phyloP scores from a whole-genome alignment of 441 rosid genomes.

The Pelargonium australe region DNA sequence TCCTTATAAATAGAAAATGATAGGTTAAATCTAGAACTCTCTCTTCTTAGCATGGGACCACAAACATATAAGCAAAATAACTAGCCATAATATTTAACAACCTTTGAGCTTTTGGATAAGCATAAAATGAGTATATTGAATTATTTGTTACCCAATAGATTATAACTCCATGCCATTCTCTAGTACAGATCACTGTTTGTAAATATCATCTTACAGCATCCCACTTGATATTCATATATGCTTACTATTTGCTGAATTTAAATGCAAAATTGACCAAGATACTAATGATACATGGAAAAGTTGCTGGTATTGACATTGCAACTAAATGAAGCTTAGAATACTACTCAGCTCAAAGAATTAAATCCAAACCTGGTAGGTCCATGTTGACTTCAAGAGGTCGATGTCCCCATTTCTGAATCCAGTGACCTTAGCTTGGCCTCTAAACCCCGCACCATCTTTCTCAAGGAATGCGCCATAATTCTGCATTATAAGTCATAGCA shows the following conservation, averaged over 20 bases:
- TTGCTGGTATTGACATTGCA: not conserved
- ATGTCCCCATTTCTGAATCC: slow-evolving; percentile 77
- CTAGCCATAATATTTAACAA: too few species aligned
- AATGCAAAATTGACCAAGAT: not conserved
- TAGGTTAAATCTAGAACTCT: too few species aligned
- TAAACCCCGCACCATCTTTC: slow-evolving; percentile 88
- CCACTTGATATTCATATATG: not conserved
- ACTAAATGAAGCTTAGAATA: slow-evolving; percentile 1
- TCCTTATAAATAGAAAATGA: too few species aligned
- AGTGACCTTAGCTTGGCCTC: slow-evolving; percentile 68
- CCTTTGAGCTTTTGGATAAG: too few species aligned
- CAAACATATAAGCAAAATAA: too few species aligned
- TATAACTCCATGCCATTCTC: too few species aligned
- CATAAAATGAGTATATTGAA: too few species aligned
- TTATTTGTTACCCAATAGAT: too few species aligned
- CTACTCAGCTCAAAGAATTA: not conserved
- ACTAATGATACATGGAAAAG: not conserved
- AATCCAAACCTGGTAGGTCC: slow-evolving; percentile 85
- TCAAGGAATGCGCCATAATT: slow-evolving; percentile 88
- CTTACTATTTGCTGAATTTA: not conserved
- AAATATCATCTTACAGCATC: not conserved
- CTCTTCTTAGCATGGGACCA: too few species aligned
- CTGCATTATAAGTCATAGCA: slow-evolving; percentile 35
- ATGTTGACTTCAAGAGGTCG: slow-evolving; percentile 57
- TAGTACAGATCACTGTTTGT: not conserved